Base-by-base conservation (phyloP, 2,329 filamentous ascomycete species). In the Diplodia corticola region DNA sequence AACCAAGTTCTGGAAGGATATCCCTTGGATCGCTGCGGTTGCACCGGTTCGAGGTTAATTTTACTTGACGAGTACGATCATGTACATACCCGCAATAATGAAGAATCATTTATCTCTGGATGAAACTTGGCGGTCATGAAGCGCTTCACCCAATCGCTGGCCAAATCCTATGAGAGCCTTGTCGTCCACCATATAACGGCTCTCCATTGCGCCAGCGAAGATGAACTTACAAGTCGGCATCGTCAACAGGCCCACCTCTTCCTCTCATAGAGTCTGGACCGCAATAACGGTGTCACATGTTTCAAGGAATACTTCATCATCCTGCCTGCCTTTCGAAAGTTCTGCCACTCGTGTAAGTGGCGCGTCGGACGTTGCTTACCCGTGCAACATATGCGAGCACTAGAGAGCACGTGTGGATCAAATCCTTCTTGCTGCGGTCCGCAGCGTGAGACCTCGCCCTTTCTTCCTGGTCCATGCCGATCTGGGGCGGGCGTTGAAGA, bases 1-100 rank as follows among this genome's bases (percentile, higher is more conserved):
- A 98, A 74, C 77, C 78, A 80, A 80, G 78, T 73, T 84, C 87
- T 88, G 86, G 85, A 84, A 84, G 82, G 64, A 65, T 40, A 40
- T 22, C 30, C 60, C 49, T 51, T 63, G 28, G 60, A 63, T 63
- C 46, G 60, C 48, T 53, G 60, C 46, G 48, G 9, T 63, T 15
- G 57, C 57, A 61, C 44, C 57, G 57, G 57, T 61, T 44, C 57
- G 57, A 61, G 57, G 57, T 9, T 15, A 37, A 44, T 15, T 79
- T 75, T 74, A 79, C 68, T 60, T n/a, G 28, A 26, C 9, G 17
- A 28, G 30, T n/a, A 37, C 4, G 35, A 44, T 20, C 17, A 37
- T 49, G 50, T 65, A 65, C 51, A 57, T 65, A 65, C 10, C 33
- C 60, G 53, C 49, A 61, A 64, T 57, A 37, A 35, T 55, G 17